Evolutionary conservation across 768 basidiomycete genomes (phyloP).

Genomic region (Termitomyces sp.): DNA sequence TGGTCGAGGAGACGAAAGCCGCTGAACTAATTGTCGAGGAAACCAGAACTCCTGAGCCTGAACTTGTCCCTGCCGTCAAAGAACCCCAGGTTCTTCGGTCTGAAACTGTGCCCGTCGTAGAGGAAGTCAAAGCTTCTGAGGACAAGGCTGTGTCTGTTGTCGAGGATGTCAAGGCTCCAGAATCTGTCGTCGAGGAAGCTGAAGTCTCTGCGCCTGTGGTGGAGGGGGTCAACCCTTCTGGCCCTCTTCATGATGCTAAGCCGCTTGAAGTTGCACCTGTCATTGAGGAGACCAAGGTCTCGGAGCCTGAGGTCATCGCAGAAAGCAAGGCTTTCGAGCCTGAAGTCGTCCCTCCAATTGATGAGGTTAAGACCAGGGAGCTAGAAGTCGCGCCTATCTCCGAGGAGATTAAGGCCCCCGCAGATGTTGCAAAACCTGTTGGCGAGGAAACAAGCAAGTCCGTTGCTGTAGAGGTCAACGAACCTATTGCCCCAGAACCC

Average conservation of each 20-base stretch:
- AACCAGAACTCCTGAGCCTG: not conserved
- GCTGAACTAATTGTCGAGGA: not conserved
- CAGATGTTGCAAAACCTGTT: not conserved
- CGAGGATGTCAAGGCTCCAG: not conserved
- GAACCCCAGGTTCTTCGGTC: not conserved
- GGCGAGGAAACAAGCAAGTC: not conserved
- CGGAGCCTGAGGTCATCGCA: not conserved
- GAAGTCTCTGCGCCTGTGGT: not conserved
- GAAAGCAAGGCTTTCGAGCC: not conserved
- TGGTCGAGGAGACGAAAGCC: not conserved
- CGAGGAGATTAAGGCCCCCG: not conserved
- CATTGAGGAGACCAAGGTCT: not conserved
- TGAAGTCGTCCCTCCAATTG: not conserved
- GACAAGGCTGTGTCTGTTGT: not conserved
- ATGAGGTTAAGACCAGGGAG: not conserved
- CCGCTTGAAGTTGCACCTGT: not conserved
- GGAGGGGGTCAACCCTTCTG: constrained; percentile 3
- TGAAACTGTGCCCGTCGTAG: not conserved
- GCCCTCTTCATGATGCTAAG: not conserved
- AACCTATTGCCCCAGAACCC: not conserved
- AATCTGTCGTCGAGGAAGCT: not conserved
- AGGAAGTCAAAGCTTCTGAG: not conserved
- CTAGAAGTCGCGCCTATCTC: not conserved
- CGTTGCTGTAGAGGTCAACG: not conserved
- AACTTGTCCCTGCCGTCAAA: not conserved